Evolutionary conservation across 2,329 filamentous ascomycete species (phyloP), one percentile per base, ranked within the genome.

Genomic region (Cercospora berteroae): DNA sequence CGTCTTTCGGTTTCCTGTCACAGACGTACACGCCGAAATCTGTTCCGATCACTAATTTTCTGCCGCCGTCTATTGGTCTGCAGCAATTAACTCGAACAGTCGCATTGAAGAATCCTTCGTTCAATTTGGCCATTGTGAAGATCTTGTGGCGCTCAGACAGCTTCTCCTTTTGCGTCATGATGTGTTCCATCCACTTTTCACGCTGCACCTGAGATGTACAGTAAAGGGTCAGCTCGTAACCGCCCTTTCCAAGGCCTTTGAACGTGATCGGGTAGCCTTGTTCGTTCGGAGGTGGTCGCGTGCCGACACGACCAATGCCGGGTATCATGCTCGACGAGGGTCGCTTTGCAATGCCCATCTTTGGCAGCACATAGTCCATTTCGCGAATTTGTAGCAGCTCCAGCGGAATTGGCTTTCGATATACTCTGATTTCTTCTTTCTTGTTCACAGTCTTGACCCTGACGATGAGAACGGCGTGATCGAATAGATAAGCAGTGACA

Each of bases 171-270:
- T 97, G 93, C 60, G 89, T 86, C 75, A 97, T 93, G 74, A 99
- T 97, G 76, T 92, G 90, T 81, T 99, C 94, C 77, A 99, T 93
- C 90, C 95, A 99, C 80, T 98, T 99, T 79, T 94, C 92, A 67
- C 95, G 87, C 27, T 93, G 92, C 8, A 92, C 90, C 73, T 92
- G 90, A 67, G 92, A 96, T 9, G 90, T 89, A 57, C 93, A 94
- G 79, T 90, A 98, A 4, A 99, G 85, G 3, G 94, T 95, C 74
- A 93, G 83, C 78, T 97, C 94, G 77, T 97, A 99, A 33, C 94
- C 95, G 63, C 93, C 94, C 80, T 96, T 97, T 59, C 95, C 95
- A 67, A 99, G 86, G 83, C 97, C 93, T 73, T 92, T 90, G 84
- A 99, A 99, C 1, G 94, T 98, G 69, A 99, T 96, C 0, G 95